Base-by-base conservation (phyloP, 805 yeast species). In the Scheffersomyces spartinae region DNA sequence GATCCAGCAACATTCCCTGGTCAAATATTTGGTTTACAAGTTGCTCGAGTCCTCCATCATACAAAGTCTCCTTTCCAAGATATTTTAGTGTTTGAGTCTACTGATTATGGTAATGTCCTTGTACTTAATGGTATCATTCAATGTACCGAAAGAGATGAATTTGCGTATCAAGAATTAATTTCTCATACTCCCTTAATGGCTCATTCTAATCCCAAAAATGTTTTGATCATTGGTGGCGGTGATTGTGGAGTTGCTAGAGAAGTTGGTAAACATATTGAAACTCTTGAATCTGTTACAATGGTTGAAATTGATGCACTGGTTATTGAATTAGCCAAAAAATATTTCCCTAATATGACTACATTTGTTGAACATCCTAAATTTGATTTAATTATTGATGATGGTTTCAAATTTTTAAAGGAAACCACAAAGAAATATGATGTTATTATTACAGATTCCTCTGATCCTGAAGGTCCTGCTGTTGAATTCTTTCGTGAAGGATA, bases 401-500 rank as follows among this genome's bases (percentile, higher is more conserved):
- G 96, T 2, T 85, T 85, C 59, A 64, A 82, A 50, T 85, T 54
- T 47, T 61, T 85, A 37, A 63, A 72, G 32, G 40, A 47, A 13
- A 52, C 59, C 21, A 39, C 44, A 6, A 62, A 62, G 18, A 68
- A 68, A 37, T 85, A 64, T 45, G 95, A 85, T 49, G 76, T 86
- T 17, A 81, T 85, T 31, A 83, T 85, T 33, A 81, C 94, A 10
- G 96, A 85, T 49, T 81, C 94, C 2, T 78, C 93, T 2, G 96
- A 85, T 50, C 95, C 95, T 1, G 95, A 85, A 40, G 95, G 91
- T 3, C 96, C 96, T 5, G 96, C 96, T 1, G 93, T 76, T 41
- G 80, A 80, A 11, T 80, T 85, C 39, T 85, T 85, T 58, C 82
- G 83, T 48, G 64, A 66, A 32, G 71, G 67, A 29, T 85, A 85